Evolutionary conservation across 306 rosid species (phyloP).

Genomic region (Quercus agrifolia): DNA sequence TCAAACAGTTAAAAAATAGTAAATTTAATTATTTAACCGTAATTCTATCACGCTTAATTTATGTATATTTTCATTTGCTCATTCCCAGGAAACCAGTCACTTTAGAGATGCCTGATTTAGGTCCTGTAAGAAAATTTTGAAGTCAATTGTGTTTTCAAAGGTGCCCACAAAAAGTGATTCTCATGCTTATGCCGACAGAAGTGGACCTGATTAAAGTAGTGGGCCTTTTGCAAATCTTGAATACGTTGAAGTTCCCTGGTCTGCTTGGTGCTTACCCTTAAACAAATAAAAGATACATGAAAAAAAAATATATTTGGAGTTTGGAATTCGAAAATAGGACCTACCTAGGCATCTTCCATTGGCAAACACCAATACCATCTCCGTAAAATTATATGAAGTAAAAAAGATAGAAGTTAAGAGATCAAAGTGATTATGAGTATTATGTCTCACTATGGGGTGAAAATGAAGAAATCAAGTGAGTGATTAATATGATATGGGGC

Average conservation of each 20-base stretch:
- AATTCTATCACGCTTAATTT: too few species aligned
- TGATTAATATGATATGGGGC: too few species aligned
- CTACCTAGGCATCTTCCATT: neutral
- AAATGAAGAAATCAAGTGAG: too few species aligned
- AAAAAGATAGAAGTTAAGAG: neutral
- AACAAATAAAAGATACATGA: neutral
- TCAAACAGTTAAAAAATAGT: too few species aligned
- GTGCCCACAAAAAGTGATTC: conserved; percentile 3
- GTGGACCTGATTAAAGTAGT: neutral
- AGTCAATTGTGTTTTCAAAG: neutral
- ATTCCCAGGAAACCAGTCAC: conserved; percentile 9
- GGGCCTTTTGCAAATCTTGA: neutral
- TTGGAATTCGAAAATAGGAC: neutral
- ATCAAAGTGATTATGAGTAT: too few species aligned
- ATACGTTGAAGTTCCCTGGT: neutral
- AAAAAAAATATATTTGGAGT: neutral
- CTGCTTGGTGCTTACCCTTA: too few species aligned
- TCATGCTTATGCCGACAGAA: neutral
- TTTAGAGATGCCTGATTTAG: conserved; percentile 12
- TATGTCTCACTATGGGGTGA: too few species aligned
- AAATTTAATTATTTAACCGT: too few species aligned
- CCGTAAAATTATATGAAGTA: neutral
- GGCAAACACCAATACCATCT: neutral
- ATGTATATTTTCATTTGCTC: neutral
- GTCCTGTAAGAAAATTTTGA: neutral